Conservation (phyloP, 1,139 yeast genomes). For the Yamadazyma epiphylla region DNA sequence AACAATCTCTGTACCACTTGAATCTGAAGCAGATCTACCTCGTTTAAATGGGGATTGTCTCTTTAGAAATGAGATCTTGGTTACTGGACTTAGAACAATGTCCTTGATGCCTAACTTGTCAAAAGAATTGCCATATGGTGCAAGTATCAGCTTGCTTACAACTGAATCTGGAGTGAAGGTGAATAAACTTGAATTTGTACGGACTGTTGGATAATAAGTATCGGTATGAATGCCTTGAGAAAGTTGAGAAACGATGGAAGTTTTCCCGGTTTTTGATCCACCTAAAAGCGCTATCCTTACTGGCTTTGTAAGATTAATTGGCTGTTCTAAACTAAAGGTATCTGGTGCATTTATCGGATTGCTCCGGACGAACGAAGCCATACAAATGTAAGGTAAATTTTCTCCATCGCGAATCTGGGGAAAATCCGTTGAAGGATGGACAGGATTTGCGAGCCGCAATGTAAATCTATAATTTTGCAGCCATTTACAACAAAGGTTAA, state of each 20-base stretch:
- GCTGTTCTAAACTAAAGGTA: slow-evolving; percentile 10
- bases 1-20: slow-evolving; percentile 8
- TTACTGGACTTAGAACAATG: slow-evolving; percentile 25
- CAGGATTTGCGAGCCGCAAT: too few species aligned
- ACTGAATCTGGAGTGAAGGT: slow-evolving; percentile 44
- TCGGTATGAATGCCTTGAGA: slow-evolving; percentile 46
- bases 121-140: slow-evolving; percentile 2
- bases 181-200: slow-evolving; percentile 50
- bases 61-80: neutral
- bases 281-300: slow-evolving; percentile 57
- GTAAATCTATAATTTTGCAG: neutral
- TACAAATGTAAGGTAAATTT: slow-evolving; percentile 1
- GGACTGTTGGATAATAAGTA: slow-evolving; percentile 66
- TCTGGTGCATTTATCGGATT: slow-evolving; percentile 7
- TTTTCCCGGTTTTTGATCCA: slow-evolving; percentile 49
- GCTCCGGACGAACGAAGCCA: slow-evolving; percentile 12
- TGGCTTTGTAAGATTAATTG: slow-evolving; percentile 33
- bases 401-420: neutral
- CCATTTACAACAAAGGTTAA: too few species aligned
- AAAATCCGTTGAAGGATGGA: too few species aligned
- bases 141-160: slow-evolving; percentile 21
- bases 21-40: slow-evolving; percentile 13
- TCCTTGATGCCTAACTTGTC: slow-evolving; percentile 5
- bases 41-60: slow-evolving; percentile 15
- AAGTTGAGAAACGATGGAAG: slow-evolving; percentile 49